These are phyloP conservation scores for Torrubiellomyces zombiae DNA, from an alignment of 2,329 filamentous ascomycete genomes.

Conservation along the genomic window DNA sequence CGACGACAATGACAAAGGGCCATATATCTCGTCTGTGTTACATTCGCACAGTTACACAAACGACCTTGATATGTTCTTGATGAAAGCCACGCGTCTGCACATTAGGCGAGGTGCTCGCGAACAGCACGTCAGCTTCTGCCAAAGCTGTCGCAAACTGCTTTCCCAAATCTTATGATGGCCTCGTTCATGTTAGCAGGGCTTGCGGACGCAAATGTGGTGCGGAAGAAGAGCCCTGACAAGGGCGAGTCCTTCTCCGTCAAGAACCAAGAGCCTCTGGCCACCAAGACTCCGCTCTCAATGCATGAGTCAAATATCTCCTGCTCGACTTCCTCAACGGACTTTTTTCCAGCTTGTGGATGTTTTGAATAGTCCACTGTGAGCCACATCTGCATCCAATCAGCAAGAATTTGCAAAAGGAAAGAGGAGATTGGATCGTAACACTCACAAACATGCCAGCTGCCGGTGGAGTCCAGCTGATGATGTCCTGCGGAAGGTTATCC, in stretches of 20 bases:
- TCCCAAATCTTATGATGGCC: constrained; percentile 60
- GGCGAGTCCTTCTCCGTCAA: constrained; percentile 49
- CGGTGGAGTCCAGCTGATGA: constrained; percentile 68
- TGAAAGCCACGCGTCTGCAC: too few species aligned
- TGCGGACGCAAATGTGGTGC: constrained; percentile 77
- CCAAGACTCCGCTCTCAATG: constrained; percentile 61
- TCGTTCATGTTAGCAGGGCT: constrained; percentile 51
- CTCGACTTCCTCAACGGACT: constrained; percentile 52
- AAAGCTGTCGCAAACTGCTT: constrained; percentile 48
- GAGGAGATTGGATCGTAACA: constrained; percentile 9
- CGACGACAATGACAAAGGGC: constrained; percentile 2
- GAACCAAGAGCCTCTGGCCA: constrained; percentile 86
- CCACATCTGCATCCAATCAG: constrained; percentile 41
- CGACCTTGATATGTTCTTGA: too few species aligned
- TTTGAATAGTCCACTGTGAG: constrained; percentile 47
- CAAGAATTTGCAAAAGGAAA: constrained; percentile 1
- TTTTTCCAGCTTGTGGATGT: constrained; percentile 42
- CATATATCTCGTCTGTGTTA: not conserved
- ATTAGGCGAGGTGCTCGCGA: not conserved
- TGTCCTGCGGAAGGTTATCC: constrained; percentile 51
- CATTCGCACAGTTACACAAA: not conserved
- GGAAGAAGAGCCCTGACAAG: constrained; percentile 60
- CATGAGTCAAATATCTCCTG: constrained; percentile 69
- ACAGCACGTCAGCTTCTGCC: constrained; percentile 14
- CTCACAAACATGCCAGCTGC: constrained; percentile 88